Base-by-base conservation (phyloP, 495 filamentous ascomycete species). In the Penicillium verhagenii region DNA sequence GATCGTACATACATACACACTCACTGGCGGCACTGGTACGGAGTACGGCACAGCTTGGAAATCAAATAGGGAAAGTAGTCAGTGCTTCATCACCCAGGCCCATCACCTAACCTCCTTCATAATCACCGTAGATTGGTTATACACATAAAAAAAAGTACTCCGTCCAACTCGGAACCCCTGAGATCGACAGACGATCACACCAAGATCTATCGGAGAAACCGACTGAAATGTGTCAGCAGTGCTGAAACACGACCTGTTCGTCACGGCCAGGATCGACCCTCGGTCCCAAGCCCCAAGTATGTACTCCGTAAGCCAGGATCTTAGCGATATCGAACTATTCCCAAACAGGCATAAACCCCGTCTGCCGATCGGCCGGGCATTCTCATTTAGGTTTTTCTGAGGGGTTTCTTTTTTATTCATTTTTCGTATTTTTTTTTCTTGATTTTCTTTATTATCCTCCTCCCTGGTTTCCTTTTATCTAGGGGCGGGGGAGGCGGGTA, bases 171-270 rank as follows among this genome's bases (percentile, higher is more conserved):
- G n/a, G n/a, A n/a, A n/a, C 47, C 47, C 47, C 31, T 50, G 40
- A 39, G 59, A 61, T 61, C 59, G 59, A 61, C 59, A 4, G 59
- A 51, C 50, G 58, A 61, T 61, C 58, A 47, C 33, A 54, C 50
- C n/a, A 23, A 38, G 51, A 57, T 51, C 53, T 49, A 44, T 42
- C 47, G 51, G 47, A 43, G 16, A 47, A 54, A 25, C 28, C 47
- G 20, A 42, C 3, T 29, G n/a, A 6, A 35, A 24, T 52, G 55
- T 62, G 55, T 58, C 57, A 58, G 54, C 51, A 23, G 28, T 24
- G 56, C 37, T 59, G 64, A 64, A 64, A 66, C 63, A 64, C 59
- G 47, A 59, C 52, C 63, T 54, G 64, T 66, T 67, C 61, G 64
- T 67, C 58, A 54, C 58, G 50, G 53, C 50, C 28, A 56, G 39